These are phyloP conservation scores for Vigna unguiculata DNA, from an alignment of 306 rosid species.

Conservation along the genomic window DNA sequence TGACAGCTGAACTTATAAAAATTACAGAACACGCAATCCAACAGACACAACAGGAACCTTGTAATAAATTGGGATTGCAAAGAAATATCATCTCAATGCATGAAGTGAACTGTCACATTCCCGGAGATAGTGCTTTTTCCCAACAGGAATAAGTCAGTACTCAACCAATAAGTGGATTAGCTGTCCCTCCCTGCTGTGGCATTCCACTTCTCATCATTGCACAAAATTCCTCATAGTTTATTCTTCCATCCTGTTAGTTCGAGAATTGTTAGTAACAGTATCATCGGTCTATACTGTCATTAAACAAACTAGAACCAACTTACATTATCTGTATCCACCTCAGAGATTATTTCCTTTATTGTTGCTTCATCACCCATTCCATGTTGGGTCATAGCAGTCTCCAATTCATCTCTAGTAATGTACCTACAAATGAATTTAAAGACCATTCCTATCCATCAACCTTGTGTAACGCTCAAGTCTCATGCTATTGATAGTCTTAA, in stretches of 20 bases:
- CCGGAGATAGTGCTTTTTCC: conserved; percentile 34
- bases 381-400: conserved; percentile 88
- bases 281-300: neutral
- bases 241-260: conserved; percentile 80
- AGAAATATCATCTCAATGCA: conserved; percentile 43
- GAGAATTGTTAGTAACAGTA: conserved; percentile 37
- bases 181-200: conserved; percentile 57
- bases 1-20: conserved; percentile 29
- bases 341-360: conserved; percentile 88
- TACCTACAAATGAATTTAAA: conserved; percentile 56
- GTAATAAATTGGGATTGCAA: conserved; percentile 38
- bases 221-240: conserved; percentile 88
- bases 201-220: conserved; percentile 96
- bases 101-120: conserved; percentile 23
- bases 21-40: conserved; percentile 44
- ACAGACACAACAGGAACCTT: conserved; percentile 40
- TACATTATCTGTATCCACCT: conserved; percentile 94
- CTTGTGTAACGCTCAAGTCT: neutral
- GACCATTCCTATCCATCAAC: conserved; percentile 30
- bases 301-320: conserved; percentile 48
- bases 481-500: neutral
- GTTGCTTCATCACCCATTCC: conserved; percentile 84
- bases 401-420: conserved; percentile 88
- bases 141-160: conserved; percentile 34
- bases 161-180: conserved; percentile 38